phyloP scores from a whole-genome alignment of 768 basidiomycete species.

The Pseudohyphozyma bogoriensis region DNA sequence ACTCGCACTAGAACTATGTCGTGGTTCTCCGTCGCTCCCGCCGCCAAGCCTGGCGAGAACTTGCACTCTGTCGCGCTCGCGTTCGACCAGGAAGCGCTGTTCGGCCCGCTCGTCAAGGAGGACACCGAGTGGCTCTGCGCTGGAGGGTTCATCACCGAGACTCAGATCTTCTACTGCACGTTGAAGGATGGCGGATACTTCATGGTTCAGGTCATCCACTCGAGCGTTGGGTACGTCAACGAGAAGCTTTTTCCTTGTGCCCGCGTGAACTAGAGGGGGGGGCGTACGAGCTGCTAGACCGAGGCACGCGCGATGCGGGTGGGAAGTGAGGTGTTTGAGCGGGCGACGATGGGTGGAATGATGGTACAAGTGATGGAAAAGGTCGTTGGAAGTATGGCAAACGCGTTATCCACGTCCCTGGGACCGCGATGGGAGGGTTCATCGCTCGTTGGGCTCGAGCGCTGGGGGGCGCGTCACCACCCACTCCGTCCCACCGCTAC shows the following conservation, averaged over 20 bases:
- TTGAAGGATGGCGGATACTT: conserved; percentile 65
- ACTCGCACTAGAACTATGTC: too few relatives aligned
- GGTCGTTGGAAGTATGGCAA: too few relatives aligned
- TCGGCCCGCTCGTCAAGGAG: conserved; percentile 61
- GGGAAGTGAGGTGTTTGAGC: too few relatives aligned
- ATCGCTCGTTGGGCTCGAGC: too few relatives aligned
- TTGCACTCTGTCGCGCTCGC: conserved; percentile 70
- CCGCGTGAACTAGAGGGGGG: background rate
- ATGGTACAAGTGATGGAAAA: too few relatives aligned
- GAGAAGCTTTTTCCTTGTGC: conserved; percentile 2
- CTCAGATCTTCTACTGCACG: conserved; percentile 74
- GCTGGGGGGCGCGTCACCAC: too few relatives aligned
- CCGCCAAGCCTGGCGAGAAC: conserved; percentile 43
- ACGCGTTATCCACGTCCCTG: too few relatives aligned
- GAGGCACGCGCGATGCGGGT: too few relatives aligned
- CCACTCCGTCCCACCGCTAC: too few relatives aligned
- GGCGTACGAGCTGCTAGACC: background rate
- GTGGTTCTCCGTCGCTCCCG: conserved; percentile 27
- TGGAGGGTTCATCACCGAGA: conserved; percentile 75
- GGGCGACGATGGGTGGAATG: too few relatives aligned
- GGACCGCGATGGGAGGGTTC: background rate
- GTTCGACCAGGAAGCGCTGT: conserved; percentile 48
- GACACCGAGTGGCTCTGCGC: conserved; percentile 77
- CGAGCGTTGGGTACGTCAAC: conserved; percentile 76
- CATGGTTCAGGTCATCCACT: conserved; percentile 46